Evolutionary conservation across 2,329 filamentous ascomycete genomes (phyloP), one percentile per base, ranked within the genome.

Genomic region (Nectriaceae sp.): DNA sequence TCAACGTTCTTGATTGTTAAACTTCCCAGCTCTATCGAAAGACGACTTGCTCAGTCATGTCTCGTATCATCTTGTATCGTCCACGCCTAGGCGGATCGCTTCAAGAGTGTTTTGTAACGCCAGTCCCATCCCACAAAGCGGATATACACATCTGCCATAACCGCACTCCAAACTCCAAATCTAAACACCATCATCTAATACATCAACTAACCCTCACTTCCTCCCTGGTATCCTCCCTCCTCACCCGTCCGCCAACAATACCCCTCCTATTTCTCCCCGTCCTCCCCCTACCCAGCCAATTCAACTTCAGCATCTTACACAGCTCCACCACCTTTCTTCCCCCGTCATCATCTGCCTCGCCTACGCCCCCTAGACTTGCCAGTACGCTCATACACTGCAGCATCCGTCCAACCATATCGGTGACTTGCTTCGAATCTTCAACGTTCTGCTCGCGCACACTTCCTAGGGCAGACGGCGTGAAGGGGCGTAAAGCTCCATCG

Each of bases 341-440:
- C 2, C 83, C 79, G 31, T 87, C 84, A 55, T 95, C 90, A 18
- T 82, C 81, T 1, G 76, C 83, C 40, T 62, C 67, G 10, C 81
- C 82, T 1, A 78, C 83, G 39, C 63, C 66, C 19, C 75, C 87
- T 11, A 96, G 82, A 53, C 85, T 86, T 3, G 90, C 89, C 19
- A 99, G 76, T 6, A 99, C 91, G 66, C 88, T 93, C 70, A 97
- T 87, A 69, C 94, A 99, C 73, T 99, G 94, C 54, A 99, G 76
- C 90, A 99, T 96, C 42, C 93, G 79, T 0, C 91, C 94, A 1
- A 97, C 92, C 59, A 93, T 96, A 59, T 97, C 92, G 1, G 94
- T 96, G 45, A 97, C 84, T 64, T 94, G 84, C 65, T 90, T 82
- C 41, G 84, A 87, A 62, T 88, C 82, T 65, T 86, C 82, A 13